phyloP scores from a whole-genome alignment of 495 filamentous ascomycete genomes.

The Elasticomyces elasticus region DNA sequence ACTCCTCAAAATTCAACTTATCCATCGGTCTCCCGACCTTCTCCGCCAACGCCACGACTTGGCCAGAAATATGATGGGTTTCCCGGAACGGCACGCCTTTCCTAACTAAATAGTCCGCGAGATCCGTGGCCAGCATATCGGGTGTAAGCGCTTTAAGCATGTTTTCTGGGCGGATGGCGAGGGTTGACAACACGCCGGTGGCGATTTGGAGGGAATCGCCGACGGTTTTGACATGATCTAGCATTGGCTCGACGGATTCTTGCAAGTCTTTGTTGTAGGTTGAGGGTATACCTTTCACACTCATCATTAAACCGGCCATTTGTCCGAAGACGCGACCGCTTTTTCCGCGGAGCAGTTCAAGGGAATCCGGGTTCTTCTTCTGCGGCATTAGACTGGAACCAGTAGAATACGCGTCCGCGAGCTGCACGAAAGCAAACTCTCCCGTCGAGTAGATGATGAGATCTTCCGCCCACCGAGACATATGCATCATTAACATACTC shows the following conservation, averaged over 20 bases:
- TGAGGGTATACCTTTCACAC: constrained; percentile 75
- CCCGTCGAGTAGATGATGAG: constrained; percentile 76
- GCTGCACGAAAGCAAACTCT: constrained; percentile 73
- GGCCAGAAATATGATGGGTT: constrained; percentile 83
- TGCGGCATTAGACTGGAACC: constrained; percentile 86
- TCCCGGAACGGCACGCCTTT: constrained; percentile 77
- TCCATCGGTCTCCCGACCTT: constrained; percentile 64
- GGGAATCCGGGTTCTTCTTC: constrained; percentile 72
- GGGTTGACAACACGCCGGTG: constrained; percentile 59
- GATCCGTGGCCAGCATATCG: constrained; percentile 51
- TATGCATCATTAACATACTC: constrained; percentile 71
- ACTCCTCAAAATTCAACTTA: constrained; percentile 56
- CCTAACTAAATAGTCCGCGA: constrained; percentile 85
- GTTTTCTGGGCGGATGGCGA: constrained; percentile 58
- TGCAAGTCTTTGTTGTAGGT: constrained; percentile 96
- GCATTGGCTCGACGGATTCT: constrained; percentile 77
- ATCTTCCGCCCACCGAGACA: constrained; percentile 81
- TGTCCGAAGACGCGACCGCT: constrained; percentile 74
- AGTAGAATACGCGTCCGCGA: constrained; percentile 80
- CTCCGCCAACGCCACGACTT: constrained; percentile 67
- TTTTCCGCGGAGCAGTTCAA: constrained; percentile 86
- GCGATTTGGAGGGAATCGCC: constrained; percentile 79
- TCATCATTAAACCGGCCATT: constrained; percentile 81
- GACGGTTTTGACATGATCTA: constrained; percentile 82
- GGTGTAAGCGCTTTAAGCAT: constrained; percentile 69